Base-by-base conservation (phyloP, 805 yeast species). In the Teunomyces barrocoloradensis region DNA sequence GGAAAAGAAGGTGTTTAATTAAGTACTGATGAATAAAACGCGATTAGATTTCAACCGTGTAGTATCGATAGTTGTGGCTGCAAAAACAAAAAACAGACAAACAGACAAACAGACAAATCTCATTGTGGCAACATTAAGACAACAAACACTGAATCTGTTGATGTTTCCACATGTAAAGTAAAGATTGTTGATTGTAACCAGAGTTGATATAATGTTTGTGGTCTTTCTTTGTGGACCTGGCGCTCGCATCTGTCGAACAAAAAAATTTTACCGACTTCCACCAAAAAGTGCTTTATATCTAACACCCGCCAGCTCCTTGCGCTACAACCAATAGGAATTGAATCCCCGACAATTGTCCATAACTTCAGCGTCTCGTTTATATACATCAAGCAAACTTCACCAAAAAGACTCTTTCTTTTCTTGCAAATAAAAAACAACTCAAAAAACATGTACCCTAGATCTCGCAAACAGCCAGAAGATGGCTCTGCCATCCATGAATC, bases 1-100 rank as follows among this genome's bases (percentile, higher is more conserved):
- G 76, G 94, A 87, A 66, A 78, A 70, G 60, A 77, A 73, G 47
- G 68, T 85, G 69, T 32, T 32, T 32, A 32, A 6, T n/a, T 32
- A 32, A n/a, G 7, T 30, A n/a, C 18, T 25, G 17, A 13, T 32
- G 17, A 15, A 30, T 30, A 15, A 4, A 4, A 18, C 20, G 20
- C 20, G 20, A 18, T 18, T 18, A 18, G 20, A 18, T 18, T 18
- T 18, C 20, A 18, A 18, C 20, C 3, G 20, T 3, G 20, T 18
- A 18, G 20, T 18, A 18, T 18, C 20, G 20, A 18, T 18, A 18
- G 4, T 18, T 18, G 18, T 17, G 25, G 25, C 25, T 21, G 25
- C 25, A 21, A 21, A 21, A 21, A 21, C 5, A 21, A 21, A 21
- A 21, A 21, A 21, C 17, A 15, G 17, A 2, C 17, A 15, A 15